Percentiles rank a stretch among this genome's conserved stretches.
These are phyloP conservation scores for Triglochin maritima DNA, from an alignment of 106 monocot genomes.

Conservation along the genomic window DNA sequence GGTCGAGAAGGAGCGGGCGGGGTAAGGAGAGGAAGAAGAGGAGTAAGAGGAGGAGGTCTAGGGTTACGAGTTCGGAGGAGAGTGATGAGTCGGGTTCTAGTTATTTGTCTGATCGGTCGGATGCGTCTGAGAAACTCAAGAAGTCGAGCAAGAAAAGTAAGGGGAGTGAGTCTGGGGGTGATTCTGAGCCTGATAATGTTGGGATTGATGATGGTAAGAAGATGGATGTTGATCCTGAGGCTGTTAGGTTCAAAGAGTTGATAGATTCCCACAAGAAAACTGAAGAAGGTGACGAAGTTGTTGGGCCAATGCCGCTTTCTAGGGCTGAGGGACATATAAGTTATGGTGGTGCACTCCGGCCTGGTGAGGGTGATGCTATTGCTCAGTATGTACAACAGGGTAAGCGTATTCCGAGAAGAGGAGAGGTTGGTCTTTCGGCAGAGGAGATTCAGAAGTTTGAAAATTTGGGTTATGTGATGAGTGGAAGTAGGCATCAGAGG, in stretches of 20 bases:
- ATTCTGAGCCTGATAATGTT: constrained; percentile 21
- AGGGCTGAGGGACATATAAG: constrained; percentile 90
- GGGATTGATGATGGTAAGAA: constrained; percentile 16
- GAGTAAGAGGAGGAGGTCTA: constrained; percentile 11
- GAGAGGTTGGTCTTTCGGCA: constrained; percentile 94
- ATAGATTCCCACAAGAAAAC: constrained; percentile 77
- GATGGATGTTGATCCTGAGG: constrained; percentile 49
- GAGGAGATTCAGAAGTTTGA: constrained; percentile 97
- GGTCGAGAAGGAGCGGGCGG: background rate
- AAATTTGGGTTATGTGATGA: constrained; percentile 93
- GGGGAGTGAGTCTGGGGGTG: constrained; percentile 11
- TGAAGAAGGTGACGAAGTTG: constrained; percentile 38
- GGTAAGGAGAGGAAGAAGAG: constrained; percentile 4
- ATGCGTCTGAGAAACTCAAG: constrained; percentile 15
- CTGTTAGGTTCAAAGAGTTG: constrained; percentile 61
- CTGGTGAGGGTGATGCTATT: constrained; percentile 98
- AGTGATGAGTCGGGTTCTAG: constrained; percentile 23
- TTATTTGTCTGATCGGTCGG: constrained; percentile 11
- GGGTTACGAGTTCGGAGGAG: constrained; percentile 13
- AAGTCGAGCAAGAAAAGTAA: constrained; percentile 27
- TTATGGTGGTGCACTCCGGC: constrained; percentile 91
- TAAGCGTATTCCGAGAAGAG: constrained; percentile 96
- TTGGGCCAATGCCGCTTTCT: constrained; percentile 85
- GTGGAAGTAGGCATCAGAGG: constrained; percentile 96
- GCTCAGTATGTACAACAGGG: constrained; percentile 99